phyloP scores from a whole-genome alignment of 2,329 filamentous ascomycete species.

The Elsinoe batatas region DNA sequence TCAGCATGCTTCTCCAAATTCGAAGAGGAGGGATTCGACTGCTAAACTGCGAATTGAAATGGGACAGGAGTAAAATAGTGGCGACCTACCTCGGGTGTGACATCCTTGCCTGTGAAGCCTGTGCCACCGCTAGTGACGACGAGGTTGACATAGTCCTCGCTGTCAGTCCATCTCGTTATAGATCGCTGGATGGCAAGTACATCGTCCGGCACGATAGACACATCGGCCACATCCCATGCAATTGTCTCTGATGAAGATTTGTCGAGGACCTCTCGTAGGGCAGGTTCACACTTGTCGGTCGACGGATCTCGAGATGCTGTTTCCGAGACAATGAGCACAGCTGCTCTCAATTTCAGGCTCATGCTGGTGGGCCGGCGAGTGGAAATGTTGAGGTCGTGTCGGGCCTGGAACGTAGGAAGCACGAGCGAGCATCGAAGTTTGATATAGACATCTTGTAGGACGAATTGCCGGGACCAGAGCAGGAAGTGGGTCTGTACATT shows the following conservation, averaged over 20 bases:
- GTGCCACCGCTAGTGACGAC: constrained; percentile 87
- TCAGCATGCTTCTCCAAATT: constrained; percentile 9
- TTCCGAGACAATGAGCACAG: constrained; percentile 80
- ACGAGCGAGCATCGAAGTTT: neutral
- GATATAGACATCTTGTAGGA: neutral
- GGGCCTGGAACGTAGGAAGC: neutral
- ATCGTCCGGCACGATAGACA: constrained; percentile 71
- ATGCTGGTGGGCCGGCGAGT: neutral
- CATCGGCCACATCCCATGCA: constrained; percentile 61
- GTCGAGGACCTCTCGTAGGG: constrained; percentile 58
- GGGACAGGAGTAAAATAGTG: neutral
- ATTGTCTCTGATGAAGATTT: constrained; percentile 35
- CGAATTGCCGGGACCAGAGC: neutral
- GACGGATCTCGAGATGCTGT: constrained; percentile 73
- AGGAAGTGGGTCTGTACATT: neutral
- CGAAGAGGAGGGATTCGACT: neutral
- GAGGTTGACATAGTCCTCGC: constrained; percentile 54
- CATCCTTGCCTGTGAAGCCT: constrained; percentile 76
- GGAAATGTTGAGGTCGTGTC: neutral
- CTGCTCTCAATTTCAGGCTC: constrained; percentile 35
- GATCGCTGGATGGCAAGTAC: constrained; percentile 62
- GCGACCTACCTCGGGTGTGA: constrained; percentile 68
- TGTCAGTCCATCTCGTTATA: constrained; percentile 65
- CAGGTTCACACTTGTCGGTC: constrained; percentile 61
- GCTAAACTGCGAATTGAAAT: neutral